Conservation (phyloP, 192 early-diverging fungal genomes). For the Rhizophagus prolifer region DNA sequence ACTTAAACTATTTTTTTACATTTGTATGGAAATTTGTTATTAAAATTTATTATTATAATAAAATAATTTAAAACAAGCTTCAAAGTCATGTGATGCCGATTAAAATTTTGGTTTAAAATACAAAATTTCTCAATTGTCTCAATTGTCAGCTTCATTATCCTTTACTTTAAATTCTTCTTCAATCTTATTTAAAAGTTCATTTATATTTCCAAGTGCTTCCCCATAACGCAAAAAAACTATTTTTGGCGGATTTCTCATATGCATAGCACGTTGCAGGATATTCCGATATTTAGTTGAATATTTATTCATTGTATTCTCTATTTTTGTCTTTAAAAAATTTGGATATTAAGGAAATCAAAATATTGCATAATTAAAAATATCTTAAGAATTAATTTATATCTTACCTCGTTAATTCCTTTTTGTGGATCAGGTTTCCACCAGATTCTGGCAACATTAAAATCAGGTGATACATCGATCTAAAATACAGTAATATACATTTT, state of each 20-base stretch:
- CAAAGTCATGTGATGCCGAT: no score
- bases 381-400: not conserved
- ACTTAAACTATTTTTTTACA: not conserved
- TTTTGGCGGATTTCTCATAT: slow-evolving; percentile 10
- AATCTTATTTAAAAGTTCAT: slow-evolving; percentile 16
- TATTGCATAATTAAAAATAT: not conserved
- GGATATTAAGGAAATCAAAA: not conserved
- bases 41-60: no score
- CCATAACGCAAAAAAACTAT: slow-evolving; percentile 11
- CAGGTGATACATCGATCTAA: slow-evolving; percentile 4
- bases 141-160: not conserved
- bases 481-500: not conserved
- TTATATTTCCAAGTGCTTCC: not conserved
- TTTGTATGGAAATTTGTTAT: no score
- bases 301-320: not conserved
- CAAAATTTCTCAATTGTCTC: no score
- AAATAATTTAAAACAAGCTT: no score
- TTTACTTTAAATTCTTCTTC: not conserved
- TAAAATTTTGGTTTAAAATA: no score
- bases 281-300: slow-evolving; percentile 2
- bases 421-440: slow-evolving; percentile 25
- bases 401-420: slow-evolving; percentile 6
- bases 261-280: not conserved
- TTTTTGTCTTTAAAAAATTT: not conserved
- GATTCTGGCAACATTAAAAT: not conserved